Percentiles rank a stretch among this genome's conserved stretches.
Evolutionary conservation across 192 early-diverging fungal species (phyloP).

Genomic region (Entomortierella lignicola): DNA sequence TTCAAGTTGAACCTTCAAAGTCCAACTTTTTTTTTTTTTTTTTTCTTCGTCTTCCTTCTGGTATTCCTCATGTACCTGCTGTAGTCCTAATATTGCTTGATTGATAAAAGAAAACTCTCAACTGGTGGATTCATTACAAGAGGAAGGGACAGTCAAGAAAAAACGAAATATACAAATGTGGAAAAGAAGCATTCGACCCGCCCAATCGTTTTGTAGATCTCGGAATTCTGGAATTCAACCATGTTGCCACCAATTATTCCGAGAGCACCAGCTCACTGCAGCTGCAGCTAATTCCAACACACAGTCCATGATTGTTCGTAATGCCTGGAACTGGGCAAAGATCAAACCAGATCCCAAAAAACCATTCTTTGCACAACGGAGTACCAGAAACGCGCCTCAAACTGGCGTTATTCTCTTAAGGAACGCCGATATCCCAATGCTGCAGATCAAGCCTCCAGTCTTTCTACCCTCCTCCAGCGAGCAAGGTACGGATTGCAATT

Average conservation of each 20-base stretch:
- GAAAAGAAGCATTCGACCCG: conserved; percentile 41
- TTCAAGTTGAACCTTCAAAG: background rate
- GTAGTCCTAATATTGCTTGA: background rate
- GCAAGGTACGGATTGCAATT: conserved; percentile 25
- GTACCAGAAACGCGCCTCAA: conserved; percentile 40
- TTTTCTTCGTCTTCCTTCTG: background rate
- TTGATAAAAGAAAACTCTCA: too few species aligned
- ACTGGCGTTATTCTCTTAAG: conserved; percentile 43
- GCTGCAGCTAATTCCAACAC: background rate
- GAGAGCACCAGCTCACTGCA: conserved; percentile 6
- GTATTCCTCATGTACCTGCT: background rate
- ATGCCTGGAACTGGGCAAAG: conserved; percentile 54
- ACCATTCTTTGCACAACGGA: conserved; percentile 44
- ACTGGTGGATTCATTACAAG: background rate
- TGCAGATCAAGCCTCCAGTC: conserved; percentile 42
- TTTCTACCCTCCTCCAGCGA: conserved; percentile 32
- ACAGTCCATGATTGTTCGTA: conserved; percentile 11
- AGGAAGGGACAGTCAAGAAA: too few species aligned
- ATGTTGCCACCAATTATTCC: conserved; percentile 17
- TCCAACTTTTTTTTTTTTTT: background rate
- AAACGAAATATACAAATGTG: conserved; percentile 26
- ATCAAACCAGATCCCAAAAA: conserved; percentile 53
- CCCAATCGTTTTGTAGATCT: conserved; percentile 10
- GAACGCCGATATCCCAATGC: conserved; percentile 48
- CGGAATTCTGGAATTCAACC: conserved; percentile 25